These are phyloP conservation scores for Benincasa hispida DNA, from an alignment of 306 rosid species.

Conservation along the genomic window DNA sequence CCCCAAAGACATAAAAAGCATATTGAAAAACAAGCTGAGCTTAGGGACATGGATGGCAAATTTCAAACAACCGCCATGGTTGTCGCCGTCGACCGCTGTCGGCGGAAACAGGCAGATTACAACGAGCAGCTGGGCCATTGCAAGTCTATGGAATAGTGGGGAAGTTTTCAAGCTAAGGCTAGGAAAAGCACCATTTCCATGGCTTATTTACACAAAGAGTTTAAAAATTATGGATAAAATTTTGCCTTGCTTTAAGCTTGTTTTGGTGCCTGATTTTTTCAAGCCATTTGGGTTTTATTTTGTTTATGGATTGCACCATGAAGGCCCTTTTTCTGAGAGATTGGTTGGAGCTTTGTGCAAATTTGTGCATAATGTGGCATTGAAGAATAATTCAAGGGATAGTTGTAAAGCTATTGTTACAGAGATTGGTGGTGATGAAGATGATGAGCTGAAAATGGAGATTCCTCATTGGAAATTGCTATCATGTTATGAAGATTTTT, in stretches of 20 bases:
- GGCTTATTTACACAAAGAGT: constrained; percentile 49
- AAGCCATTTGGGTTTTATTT: constrained; percentile 83
- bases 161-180: constrained; percentile 56
- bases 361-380: constrained; percentile 70
- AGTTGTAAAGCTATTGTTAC: constrained; percentile 55
- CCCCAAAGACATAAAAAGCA: constrained; percentile 54
- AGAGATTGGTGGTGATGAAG: constrained; percentile 51
- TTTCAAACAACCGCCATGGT: constrained; percentile 31
- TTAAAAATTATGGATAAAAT: constrained; percentile 46
- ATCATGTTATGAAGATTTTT: constrained; percentile 73
- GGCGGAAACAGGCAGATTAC: constrained; percentile 11
- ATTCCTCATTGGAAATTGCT: constrained; percentile 83
- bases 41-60: constrained; percentile 88
- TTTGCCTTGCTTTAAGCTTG: constrained; percentile 70
- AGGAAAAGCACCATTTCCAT: constrained; percentile 58
- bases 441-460: constrained; percentile 35
- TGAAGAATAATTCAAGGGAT: constrained; percentile 21
- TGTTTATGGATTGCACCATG: constrained; percentile 60
- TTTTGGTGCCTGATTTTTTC: constrained; percentile 51
- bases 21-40: constrained; percentile 53
- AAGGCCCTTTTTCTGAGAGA: constrained; percentile 66
- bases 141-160: constrained; percentile 87
- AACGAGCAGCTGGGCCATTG: constrained; percentile 61
- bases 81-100: not conserved
- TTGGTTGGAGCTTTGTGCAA: constrained; percentile 51